These are phyloP conservation scores for Blepharisma stoltei DNA, from an alignment of 73 alveolate genomes.

Conservation along the genomic window DNA sequence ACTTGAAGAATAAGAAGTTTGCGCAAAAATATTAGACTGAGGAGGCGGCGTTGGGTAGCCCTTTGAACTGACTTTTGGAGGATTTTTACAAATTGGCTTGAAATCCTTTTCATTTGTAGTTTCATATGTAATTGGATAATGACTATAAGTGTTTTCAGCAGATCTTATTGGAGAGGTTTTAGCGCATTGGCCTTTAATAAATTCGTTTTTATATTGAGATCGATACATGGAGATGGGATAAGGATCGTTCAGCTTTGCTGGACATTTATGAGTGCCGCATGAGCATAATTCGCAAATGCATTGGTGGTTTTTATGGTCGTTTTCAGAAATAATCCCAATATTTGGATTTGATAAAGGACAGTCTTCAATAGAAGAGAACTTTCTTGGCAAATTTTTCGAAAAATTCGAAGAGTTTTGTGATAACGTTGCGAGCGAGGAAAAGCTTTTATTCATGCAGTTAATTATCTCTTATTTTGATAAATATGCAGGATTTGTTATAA, in stretches of 20 bases:
- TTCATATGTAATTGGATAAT: neutral
- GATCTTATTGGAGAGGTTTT: neutral
- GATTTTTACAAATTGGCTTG: neutral
- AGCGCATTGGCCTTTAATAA: neutral
- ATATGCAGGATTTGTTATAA: too few species aligned
- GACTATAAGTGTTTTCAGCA: neutral
- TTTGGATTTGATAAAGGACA: constrained; percentile 2
- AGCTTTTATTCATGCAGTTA: too few species aligned
- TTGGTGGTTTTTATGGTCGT: neutral
- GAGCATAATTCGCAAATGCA: constrained; percentile 15
- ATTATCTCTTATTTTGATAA: too few species aligned
- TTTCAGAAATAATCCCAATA: constrained; percentile 21
- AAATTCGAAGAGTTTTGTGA: too few species aligned
- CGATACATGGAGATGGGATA: constrained; percentile 1
- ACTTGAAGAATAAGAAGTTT: neutral
- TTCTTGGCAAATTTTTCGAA: too few species aligned
- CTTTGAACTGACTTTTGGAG: neutral
- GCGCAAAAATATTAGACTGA: neutral
- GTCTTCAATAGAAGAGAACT: neutral
- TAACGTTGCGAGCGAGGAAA: too few species aligned
- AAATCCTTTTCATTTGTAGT: neutral
- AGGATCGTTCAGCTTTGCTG: neutral
- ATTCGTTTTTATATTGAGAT: neutral
- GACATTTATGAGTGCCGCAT: constrained; percentile 20
- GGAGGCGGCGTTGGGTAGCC: neutral